Base-by-base conservation (phyloP, 148 eudicot genomes). In the Vaccinium corymbosum region DNA sequence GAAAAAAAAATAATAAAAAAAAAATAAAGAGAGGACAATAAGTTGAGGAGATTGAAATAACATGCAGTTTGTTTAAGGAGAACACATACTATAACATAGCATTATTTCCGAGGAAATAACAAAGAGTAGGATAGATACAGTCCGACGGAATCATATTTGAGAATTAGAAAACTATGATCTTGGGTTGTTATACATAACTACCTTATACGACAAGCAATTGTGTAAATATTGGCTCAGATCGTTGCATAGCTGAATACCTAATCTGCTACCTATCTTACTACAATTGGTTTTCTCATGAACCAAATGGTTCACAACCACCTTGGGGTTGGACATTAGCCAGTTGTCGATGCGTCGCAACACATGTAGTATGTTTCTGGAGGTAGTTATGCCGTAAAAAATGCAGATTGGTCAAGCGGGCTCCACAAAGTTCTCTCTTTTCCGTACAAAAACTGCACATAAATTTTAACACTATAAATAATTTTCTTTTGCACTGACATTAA, bases 361-460 rank as follows among this genome's bases (percentile, higher is more conserved):
- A 48, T 76, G 1, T 48, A 7, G 52, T 46, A 9, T 20, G 52
- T 59, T 80, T 5, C 71, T 0, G 48, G 66, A 80, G 16, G 42
- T 50, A 19, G 11, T 57, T 57, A 15, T 22, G 61, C 25, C 20
- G 2, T 8, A 22, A 59, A 9, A 80, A 80, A 51, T 19, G 70
- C 7, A 62, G 27, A 57, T 35, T 38, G 71, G 29, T 49, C 79
- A 49, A 9, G 20, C 19, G 3, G 27, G 29, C 55, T 50, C 79
- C 5, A 68, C 49, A 32, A 72, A 35, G 4, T 12, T 72, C 49
- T 72, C 35, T 48, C 52, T 10, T 76, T 49, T 20, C 15, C 32
- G 1, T 49, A 49, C 27, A 20, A 76, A 76, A 76, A 76, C 79
- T 76, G 56, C 79, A 76, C 22, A 49, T 32, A 76, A 76, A 12